phyloP scores from a whole-genome alignment of 106 monocot genomes.

The Phalaenopsis equestris region DNA sequence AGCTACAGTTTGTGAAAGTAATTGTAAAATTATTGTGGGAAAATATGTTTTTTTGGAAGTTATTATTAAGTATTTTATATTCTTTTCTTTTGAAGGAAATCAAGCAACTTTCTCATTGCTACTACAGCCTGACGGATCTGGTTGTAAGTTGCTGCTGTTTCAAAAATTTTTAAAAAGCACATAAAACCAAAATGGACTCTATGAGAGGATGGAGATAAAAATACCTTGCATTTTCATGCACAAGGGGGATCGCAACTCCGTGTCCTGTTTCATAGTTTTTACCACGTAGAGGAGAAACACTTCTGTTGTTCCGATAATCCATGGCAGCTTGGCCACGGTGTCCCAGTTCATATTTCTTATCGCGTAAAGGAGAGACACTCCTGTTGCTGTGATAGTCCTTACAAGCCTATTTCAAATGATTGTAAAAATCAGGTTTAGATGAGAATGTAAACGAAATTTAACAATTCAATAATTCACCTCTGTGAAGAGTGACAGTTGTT shows the following conservation, averaged over 20 bases:
- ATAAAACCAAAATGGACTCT: neutral
- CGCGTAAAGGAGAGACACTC: constrained; percentile 55
- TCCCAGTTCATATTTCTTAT: constrained; percentile 17
- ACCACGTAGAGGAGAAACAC: constrained; percentile 54
- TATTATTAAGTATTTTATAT: too few species aligned
- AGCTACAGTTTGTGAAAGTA: too few species aligned
- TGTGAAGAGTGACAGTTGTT: neutral
- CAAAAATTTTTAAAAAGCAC: too few species aligned
- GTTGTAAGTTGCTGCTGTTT: too few species aligned
- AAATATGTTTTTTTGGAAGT: too few species aligned
- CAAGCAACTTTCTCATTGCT: too few species aligned
- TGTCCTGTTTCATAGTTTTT: constrained; percentile 23
- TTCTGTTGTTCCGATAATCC: constrained; percentile 20
- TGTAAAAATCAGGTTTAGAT: neutral
- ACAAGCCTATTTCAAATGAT: constrained; percentile 2
- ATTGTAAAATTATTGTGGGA: too few species aligned
- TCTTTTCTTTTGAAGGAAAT: too few species aligned
- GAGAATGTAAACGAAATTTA: neutral
- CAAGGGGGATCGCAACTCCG: constrained; percentile 14
- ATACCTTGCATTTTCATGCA: constrained; percentile 31
- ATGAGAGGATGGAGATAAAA: too few species aligned
- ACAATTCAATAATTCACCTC: neutral
- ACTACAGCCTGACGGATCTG: too few species aligned
- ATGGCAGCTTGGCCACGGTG: neutral
- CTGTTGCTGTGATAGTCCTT: constrained; percentile 14